phyloP scores from a whole-genome alignment of 768 basidiomycete genomes.

The Asterophora parasitica region DNA sequence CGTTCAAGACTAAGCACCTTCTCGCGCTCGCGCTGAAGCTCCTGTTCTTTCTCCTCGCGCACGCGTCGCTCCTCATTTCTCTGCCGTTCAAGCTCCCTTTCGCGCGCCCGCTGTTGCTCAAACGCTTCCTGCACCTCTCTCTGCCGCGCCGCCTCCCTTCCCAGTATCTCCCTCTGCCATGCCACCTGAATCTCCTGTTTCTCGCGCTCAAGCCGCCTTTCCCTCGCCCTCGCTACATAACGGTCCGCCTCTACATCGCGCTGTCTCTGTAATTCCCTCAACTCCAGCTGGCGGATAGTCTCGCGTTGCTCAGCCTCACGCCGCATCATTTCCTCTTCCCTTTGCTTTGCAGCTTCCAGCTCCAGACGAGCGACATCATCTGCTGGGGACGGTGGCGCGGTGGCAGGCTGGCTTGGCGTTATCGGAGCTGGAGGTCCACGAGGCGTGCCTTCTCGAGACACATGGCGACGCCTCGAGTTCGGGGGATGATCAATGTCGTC shows the following conservation, averaged over 20 bases:
- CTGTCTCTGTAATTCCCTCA: conserved; percentile 6
- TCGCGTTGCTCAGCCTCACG: conserved; percentile 12
- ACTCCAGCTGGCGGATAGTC: conserved; percentile 4
- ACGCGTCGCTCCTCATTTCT: conserved; percentile 12
- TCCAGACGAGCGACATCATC: conserved; percentile 8
- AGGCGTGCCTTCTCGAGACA: conserved; percentile 1
- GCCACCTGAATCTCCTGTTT: conserved; percentile 14
- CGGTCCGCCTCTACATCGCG: conserved; percentile 7
- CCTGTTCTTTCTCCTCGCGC: conserved; percentile 16
- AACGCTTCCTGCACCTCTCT: conserved; percentile 1
- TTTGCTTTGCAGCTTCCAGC: conserved; percentile 6
- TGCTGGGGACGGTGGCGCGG: conserved; percentile 1
- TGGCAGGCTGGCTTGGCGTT: conserved; percentile 1
- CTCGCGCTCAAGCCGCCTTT: conserved; percentile 13
- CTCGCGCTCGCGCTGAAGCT: conserved; percentile 1
- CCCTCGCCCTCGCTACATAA: neutral
- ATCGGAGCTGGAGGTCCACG: neutral
- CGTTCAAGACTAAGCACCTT: conserved; percentile 9
- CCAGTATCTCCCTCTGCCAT: too few species aligned
- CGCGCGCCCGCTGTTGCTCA: neutral
- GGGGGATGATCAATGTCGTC: neutral
- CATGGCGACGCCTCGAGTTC: neutral
- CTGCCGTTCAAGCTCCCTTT: conserved; percentile 9
- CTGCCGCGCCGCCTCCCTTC: neutral
- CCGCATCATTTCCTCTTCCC: conserved; percentile 4